Base-by-base conservation (phyloP, 2,329 filamentous ascomycete species). In the Geosmithia flava region DNA sequence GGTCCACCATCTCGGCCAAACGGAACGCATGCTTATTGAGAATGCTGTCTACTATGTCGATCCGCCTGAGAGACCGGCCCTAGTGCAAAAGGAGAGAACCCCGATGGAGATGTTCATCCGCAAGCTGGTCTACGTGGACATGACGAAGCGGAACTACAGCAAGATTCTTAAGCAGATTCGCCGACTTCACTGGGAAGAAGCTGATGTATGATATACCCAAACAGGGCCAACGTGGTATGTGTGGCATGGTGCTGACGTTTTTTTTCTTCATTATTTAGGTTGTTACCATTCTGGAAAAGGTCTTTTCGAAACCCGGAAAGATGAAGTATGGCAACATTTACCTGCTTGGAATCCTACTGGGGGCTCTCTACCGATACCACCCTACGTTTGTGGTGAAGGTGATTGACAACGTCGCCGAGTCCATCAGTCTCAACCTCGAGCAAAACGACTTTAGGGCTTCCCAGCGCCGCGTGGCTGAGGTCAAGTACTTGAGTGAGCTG, bases 1-100 rank as follows among this genome's bases (percentile, higher is more conserved):
- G 7, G 90, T 93, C 7, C 89, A 96, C 61, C 90, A 97, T 60
- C 83, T 98, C 50, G 91, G 90, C 15, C 88, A 95, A 58, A 88
- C 95, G 56, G 93, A 98, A 66, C 85, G 90, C 40, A 97, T 98
- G 90, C 79, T 97, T 29, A 93, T 98, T 50, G 93, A 98, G 63
- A 98, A 98, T 61, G 93, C 93, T 3, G 81, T 96, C 50, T 98
- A 98, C 66, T 97, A 96, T 56, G 93, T 98, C 49, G 93, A 97
- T 58, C 93, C 93, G 15, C 94, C 93, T 0, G 85, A 95, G 61
- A 81, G 93, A 51, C 86, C 90, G 30, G 90, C 93, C 0, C 96
- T 98, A 48, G 85, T 94, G 64, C 91, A 97, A 61, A 98, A 97
- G 64, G 93, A 98, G 65, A 80, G 93, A 44, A 95, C 89, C 0